These are phyloP conservation scores for Coelastrella sp. DNA, from an alignment of 139 green algal species.

Conservation along the genomic window DNA sequence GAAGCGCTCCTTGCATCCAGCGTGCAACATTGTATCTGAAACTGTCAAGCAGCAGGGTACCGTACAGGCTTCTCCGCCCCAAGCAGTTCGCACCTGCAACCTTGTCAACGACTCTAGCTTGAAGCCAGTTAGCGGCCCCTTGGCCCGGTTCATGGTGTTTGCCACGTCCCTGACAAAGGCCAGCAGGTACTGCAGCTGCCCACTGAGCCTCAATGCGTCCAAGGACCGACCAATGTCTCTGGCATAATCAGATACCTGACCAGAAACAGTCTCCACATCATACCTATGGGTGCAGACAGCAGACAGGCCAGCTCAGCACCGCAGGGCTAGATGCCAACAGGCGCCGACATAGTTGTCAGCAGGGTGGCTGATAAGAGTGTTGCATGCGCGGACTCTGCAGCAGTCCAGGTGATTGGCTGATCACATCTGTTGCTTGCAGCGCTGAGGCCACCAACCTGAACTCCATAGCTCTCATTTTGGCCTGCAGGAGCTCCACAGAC, in stretches of 20 bases:
- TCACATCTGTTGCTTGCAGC: not conserved
- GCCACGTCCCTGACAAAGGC: slow-evolving; percentile 41
- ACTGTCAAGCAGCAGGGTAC: no score
- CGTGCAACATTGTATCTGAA: no score
- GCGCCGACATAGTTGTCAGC: no score
- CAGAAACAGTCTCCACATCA: slow-evolving; percentile 12
- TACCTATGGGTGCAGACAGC: not conserved
- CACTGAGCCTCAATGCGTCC: not conserved
- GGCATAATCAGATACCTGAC: not conserved
- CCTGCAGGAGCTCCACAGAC: slow-evolving; percentile 15
- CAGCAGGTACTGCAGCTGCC: slow-evolving; percentile 35
- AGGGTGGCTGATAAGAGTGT: no score
- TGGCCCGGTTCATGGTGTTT: slow-evolving; percentile 33
- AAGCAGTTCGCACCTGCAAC: slow-evolving; percentile 5
- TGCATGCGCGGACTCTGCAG: no score
- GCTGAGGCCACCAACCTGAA: slow-evolving; percentile 5
- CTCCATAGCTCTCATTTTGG: slow-evolving; percentile 43
- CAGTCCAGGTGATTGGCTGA: no score
- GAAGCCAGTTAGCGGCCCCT: slow-evolving; percentile 29
- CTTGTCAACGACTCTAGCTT: slow-evolving; percentile 36
- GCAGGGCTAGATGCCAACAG: no score
- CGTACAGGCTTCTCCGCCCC: no score
- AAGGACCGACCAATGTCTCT: not conserved
- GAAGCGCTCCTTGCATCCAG: no score
- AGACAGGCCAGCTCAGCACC: not conserved